Percentiles rank a stretch among this genome's conserved stretches.
phyloP scores from a whole-genome alignment of 371 early-diverging fungal genomes.

The Mortierella sp. region DNA sequence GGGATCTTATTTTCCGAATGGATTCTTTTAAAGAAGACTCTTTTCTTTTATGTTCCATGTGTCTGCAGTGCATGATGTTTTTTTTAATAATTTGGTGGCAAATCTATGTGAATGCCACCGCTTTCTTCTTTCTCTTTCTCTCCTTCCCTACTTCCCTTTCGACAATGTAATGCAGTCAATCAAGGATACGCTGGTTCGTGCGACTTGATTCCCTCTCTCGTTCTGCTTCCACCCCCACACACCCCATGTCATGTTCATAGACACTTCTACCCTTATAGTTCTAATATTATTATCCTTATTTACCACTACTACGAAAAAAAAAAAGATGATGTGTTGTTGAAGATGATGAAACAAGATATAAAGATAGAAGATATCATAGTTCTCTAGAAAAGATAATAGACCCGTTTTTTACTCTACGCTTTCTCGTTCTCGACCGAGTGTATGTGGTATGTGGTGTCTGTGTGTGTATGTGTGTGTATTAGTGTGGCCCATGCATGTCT shows the following conservation, averaged over 20 bases:
- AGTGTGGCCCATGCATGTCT: too few species aligned
- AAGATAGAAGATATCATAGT: not conserved
- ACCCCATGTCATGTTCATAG: not conserved
- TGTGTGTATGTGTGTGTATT: too few species aligned
- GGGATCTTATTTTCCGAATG: not conserved
- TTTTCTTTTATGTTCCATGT: not conserved
- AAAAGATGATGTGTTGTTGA: not conserved
- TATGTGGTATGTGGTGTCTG: too few species aligned
- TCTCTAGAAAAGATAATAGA: too few species aligned
- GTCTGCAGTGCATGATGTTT: not conserved
- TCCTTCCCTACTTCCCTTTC: not conserved
- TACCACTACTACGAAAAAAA: not conserved
- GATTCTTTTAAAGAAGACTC: not conserved
- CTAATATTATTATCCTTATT: conserved; percentile 5
- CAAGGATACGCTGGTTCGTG: not conserved
- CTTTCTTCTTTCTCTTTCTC: not conserved
- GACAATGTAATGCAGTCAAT: not conserved
- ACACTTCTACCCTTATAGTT: not conserved
- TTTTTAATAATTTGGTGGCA: not conserved
- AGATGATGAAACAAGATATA: not conserved
- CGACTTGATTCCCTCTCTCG: not conserved
- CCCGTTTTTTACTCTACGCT: too few species aligned
- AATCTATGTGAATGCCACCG: not conserved
- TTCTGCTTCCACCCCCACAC: not conserved
- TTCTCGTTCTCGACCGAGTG: too few species aligned